A percentile compares a stretch with the other conserved stretches of the same genome.
Conservation (phyloP, 2,329 filamentous ascomycete genomes). For the Cercospora sp. region DNA sequence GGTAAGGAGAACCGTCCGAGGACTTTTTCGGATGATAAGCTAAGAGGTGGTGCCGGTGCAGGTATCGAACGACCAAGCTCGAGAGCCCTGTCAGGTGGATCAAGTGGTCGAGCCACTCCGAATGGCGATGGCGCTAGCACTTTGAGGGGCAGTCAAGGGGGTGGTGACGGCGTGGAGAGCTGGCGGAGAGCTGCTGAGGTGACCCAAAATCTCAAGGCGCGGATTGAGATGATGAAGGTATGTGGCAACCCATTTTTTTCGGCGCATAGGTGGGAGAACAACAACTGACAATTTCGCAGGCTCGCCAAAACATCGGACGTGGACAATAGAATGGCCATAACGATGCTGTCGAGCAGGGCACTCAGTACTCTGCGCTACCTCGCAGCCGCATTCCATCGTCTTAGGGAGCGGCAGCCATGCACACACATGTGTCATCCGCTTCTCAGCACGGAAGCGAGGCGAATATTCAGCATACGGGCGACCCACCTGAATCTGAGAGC, state of each 20-base stretch:
- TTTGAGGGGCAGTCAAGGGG: conserved; percentile 15
- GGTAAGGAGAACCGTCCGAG: conserved; percentile 50
- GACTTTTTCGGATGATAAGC: conserved; percentile 24
- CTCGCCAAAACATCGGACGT: conserved; percentile 33
- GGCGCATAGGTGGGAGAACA: background rate
- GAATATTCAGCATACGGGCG: background rate
- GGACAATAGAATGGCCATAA: conserved; percentile 23
- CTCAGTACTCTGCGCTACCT: conserved; percentile 1
- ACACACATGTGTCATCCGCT: background rate
- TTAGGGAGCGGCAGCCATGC: background rate
- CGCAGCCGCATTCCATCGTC: background rate
- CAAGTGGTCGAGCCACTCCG: conserved; percentile 52
- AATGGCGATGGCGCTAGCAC: conserved; percentile 11
- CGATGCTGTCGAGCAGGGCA: background rate
- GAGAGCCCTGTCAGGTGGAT: conserved; percentile 30
- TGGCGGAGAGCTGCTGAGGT: conserved; percentile 98
- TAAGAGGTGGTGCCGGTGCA: conserved; percentile 27
- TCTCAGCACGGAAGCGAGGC: background rate
- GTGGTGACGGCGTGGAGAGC: conserved; percentile 71
- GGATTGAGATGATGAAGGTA: conserved; percentile 98
- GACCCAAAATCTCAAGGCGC: conserved; percentile 92
- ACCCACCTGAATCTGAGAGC: background rate
- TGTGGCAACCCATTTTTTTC: background rate
- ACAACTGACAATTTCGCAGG: conserved; percentile 19
- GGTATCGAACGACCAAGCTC: conserved; percentile 19